Conservation (phyloP, 345 rosid species). For the Aquilaria yunnanensis region DNA sequence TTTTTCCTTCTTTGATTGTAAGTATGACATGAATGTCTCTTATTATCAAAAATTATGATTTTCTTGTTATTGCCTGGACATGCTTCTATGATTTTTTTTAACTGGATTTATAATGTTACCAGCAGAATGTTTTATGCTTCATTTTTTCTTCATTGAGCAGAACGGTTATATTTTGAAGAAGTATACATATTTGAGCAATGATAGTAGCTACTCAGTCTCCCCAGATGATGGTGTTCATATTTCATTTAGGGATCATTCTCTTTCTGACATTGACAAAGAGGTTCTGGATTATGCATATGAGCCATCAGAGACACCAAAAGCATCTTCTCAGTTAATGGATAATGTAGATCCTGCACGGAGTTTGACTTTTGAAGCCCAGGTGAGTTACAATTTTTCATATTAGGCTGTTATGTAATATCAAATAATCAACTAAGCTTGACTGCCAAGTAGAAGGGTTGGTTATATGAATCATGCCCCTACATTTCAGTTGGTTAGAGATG, state of each 20-base stretch:
- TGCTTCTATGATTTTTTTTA: too few relatives aligned
- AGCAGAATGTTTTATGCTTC: slow-evolving; percentile 2
- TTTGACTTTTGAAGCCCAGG: slow-evolving; percentile 95
- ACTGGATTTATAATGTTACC: too few relatives aligned
- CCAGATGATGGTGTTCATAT: slow-evolving; percentile 84
- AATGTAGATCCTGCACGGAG: slow-evolving; percentile 45
- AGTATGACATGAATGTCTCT: too few relatives aligned
- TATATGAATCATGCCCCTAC: too few relatives aligned
- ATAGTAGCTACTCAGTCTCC: slow-evolving; percentile 83
- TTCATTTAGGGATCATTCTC: slow-evolving; percentile 44
- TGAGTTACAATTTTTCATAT: slow-evolving; percentile 10
- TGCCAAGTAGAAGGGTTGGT: too few relatives aligned
- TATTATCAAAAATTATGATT: too few relatives aligned
- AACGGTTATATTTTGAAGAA: slow-evolving; percentile 82
- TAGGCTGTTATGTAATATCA: too few relatives aligned
- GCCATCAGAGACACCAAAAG: slow-evolving; percentile 28
- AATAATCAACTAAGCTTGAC: too few relatives aligned
- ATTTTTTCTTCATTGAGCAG: slow-evolving; percentile 36
- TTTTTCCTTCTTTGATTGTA: too few relatives aligned
- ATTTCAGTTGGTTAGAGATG: too few relatives aligned
- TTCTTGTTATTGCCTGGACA: too few relatives aligned
- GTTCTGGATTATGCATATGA: slow-evolving; percentile 29
- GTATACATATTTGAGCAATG: slow-evolving; percentile 80
- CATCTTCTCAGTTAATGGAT: slow-evolving; percentile 29
- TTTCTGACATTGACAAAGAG: slow-evolving; percentile 38